Percentiles rank a stretch among this genome's conserved stretches.
phyloP scores from a whole-genome alignment of 176 grass and related monocot species.

The Areca catechu region DNA sequence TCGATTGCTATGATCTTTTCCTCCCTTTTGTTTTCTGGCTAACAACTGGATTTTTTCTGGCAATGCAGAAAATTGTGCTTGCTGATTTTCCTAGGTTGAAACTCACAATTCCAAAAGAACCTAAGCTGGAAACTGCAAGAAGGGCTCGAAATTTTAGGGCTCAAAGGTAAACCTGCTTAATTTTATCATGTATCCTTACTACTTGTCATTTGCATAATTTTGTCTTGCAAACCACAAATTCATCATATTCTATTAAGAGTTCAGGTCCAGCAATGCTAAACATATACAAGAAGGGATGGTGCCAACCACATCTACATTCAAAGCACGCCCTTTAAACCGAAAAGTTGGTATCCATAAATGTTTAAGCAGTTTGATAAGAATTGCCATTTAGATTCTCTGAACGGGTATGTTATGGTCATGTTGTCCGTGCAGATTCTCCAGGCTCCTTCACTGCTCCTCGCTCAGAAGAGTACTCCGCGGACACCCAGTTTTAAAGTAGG shows the following conservation, averaged over 20 bases:
- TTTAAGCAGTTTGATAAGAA: too few relatives aligned
- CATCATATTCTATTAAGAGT: slow-evolving; percentile 7
- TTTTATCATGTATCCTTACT: not conserved
- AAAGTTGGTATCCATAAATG: slow-evolving; percentile 22
- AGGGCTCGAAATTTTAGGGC: slow-evolving; percentile 59
- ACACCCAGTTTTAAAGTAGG: slow-evolving; percentile 22
- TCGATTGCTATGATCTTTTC: too few relatives aligned
- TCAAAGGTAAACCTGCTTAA: slow-evolving; percentile 48
- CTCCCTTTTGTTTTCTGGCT: too few relatives aligned
- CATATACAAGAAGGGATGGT: slow-evolving; percentile 26
- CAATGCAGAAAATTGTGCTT: slow-evolving; percentile 22
- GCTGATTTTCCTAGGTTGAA: slow-evolving; percentile 29
- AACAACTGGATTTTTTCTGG: slow-evolving; percentile 4
- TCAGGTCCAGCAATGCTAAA: slow-evolving; percentile 43
- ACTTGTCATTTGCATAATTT: too few relatives aligned
- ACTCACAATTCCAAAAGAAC: slow-evolving; percentile 68
- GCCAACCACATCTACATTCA: slow-evolving; percentile 11
- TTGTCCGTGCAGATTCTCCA: slow-evolving; percentile 12
- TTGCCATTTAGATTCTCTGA: too few relatives aligned
- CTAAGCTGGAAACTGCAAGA: slow-evolving; percentile 59
- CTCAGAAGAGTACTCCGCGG: slow-evolving; percentile 3
- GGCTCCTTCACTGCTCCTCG: slow-evolving; percentile 2
- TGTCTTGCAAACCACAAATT: too few relatives aligned
- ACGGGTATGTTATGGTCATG: too few relatives aligned
- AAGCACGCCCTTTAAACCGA: slow-evolving; percentile 26